Evolutionary conservation across 768 basidiomycete genomes (phyloP).

Genomic region (Gautieria morchelliformis): DNA sequence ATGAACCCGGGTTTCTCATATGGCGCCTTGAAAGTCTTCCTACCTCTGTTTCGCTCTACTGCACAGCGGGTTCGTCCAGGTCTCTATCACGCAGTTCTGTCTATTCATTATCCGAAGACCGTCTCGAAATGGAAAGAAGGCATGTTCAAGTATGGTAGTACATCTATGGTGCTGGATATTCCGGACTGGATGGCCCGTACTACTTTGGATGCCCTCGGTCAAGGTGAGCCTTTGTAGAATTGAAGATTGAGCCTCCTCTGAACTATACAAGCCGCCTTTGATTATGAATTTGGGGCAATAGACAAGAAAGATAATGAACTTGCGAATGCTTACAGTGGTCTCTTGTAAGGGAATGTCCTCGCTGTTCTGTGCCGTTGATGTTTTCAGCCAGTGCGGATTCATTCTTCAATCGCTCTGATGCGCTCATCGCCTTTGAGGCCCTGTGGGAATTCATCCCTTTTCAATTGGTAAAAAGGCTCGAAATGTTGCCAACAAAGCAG

Average conservation of each 20-base stretch:
- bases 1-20: slow-evolving; percentile 21
- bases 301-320: slow-evolving; percentile 40
- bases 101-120: slow-evolving; percentile 23
- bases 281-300: slow-evolving; percentile 47
- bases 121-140: slow-evolving; percentile 43
- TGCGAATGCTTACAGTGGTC: slow-evolving; percentile 42
- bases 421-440: not conserved
- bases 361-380: no score
- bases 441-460: not conserved
- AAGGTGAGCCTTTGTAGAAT: not conserved
- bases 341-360: slow-evolving; percentile 15
- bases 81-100: not conserved
- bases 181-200: slow-evolving; percentile 37
- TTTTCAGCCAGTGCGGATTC: not conserved
- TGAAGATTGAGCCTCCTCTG: not conserved
- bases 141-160: slow-evolving; percentile 26
- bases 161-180: slow-evolving; percentile 15
- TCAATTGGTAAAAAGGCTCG: not conserved
- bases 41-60: slow-evolving; percentile 17
- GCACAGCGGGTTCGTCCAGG: not conserved
- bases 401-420: not conserved
- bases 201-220: slow-evolving; percentile 11
- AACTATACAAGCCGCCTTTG: slow-evolving; percentile 21
- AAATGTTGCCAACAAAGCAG: slow-evolving; percentile 11
- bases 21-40: slow-evolving; percentile 18